A percentile compares a stretch with the other conserved stretches of the same genome.
Conservation (phyloP, 2,329 filamentous ascomycete species). For the Fulvia fulva region DNA sequence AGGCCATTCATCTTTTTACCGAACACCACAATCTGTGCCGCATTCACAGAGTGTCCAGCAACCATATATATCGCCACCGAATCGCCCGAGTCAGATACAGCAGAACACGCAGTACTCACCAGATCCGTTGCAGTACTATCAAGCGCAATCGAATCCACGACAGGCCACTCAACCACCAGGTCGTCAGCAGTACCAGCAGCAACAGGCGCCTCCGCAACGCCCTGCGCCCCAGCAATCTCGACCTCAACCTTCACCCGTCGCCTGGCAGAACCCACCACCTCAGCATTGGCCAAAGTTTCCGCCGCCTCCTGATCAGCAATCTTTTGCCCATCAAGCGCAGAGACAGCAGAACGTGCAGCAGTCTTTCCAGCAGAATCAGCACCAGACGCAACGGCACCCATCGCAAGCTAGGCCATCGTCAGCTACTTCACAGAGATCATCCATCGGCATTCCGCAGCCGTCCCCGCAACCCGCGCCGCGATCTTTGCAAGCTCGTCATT, state of each 20-base stretch:
- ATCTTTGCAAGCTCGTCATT: background rate
- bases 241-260: background rate
- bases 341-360: background rate
- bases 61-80: conserved; percentile 16
- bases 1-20: conserved; percentile 15
- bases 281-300: background rate
- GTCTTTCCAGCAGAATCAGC: background rate
- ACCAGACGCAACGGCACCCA: conserved; percentile 3
- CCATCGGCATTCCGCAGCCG: background rate
- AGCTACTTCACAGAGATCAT: background rate
- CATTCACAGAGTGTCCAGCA: conserved; percentile 9
- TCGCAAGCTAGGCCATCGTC: conserved; percentile 2
- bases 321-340: background rate
- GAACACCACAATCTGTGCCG: conserved; percentile 12
- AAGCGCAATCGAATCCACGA: conserved; percentile 12
- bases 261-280: background rate
- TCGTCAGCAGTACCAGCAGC: conserved; percentile 8
- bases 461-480: background rate
- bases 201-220: conserved; percentile 6
- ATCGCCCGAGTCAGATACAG: conserved; percentile 6
- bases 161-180: conserved; percentile 1
- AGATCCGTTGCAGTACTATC: conserved; percentile 18
- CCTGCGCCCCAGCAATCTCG: background rate
- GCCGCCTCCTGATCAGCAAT: background rate
- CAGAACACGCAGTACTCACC: conserved; percentile 15